Base-by-base conservation (phyloP, 2,329 filamentous ascomycete genomes). In the Pseudogymnoascus sp. region DNA sequence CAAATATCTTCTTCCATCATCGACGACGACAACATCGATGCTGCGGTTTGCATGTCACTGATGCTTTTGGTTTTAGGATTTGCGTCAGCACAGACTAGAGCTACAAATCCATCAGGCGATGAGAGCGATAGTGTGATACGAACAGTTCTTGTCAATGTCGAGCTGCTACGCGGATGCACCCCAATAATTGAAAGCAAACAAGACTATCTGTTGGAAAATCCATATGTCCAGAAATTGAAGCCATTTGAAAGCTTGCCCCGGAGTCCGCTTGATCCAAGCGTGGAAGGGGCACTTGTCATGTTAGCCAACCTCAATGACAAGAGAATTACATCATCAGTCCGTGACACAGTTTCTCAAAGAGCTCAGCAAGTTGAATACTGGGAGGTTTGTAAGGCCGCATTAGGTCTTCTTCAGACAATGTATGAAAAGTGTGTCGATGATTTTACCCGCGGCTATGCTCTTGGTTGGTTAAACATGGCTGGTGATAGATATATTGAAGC, bases 401-500 rank as follows among this genome's bases (percentile, higher is more conserved):
- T 67, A 21, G 44, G 31, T 10, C 12, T 65, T 34, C 63, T 67
- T 25, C 50, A 61, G 46, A 61, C 66, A 16, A 63, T 56, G 23
- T 66, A 64, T 31, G 60, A 60, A 37, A 67, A 64, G 60, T 67
- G 66, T 50, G 60, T 37, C 10, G 53, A 65, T 56, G 46, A 50
- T n/a, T 44, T 44, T 36, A 62, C 62, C 25, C 63, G 50, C 18
- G 66, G 66, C 7, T 66, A 67, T 60, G 53, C 63, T 14, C 56
- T 68, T 25, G 62, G 63, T n/a, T 64, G 62, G 63, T 60, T 68
- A 31, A 66, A 67, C 28, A 59, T 68, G 44, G 66, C 66, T 5
- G 67, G 67, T 6, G 66, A 66, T 8, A 63, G 67, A 34, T 66
- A 66, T 50, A 63, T 67, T 34, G 42, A 56, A 12, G 65, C 65